These are phyloP conservation scores for Candida maltosa DNA, from an alignment of 805 yeast species.

Conservation along the genomic window DNA sequence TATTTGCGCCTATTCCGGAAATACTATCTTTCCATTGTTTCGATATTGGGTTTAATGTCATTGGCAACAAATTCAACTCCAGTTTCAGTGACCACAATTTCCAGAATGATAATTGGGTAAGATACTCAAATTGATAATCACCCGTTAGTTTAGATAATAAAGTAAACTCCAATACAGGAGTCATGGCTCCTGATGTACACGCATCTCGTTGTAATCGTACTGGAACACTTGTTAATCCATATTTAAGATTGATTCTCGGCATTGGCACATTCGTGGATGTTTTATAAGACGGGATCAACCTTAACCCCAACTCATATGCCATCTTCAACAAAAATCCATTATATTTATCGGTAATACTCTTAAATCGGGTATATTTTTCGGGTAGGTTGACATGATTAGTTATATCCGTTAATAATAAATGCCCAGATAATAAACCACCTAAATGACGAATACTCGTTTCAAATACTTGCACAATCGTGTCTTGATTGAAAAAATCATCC, in stretches of 20 bases:
- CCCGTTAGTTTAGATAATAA: conserved; percentile 72
- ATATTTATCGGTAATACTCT: conserved; percentile 37
- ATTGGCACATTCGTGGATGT: conserved; percentile 65
- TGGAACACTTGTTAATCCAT: conserved; percentile 50
- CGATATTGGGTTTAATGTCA: conserved; percentile 63
- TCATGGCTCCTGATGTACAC: conserved; percentile 85
- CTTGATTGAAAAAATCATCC: conserved; percentile 51
- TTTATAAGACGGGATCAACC: conserved; percentile 68
- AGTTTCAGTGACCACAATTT: conserved; percentile 70
- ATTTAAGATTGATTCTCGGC: conserved; percentile 70
- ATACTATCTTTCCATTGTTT: conserved; percentile 55
- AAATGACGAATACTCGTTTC: conserved; percentile 79
- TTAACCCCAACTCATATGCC: conserved; percentile 73
- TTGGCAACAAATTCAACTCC: conserved; percentile 64
- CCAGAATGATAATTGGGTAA: conserved; percentile 60
- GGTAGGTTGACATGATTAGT: conserved; percentile 8
- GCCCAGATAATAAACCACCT: conserved; percentile 81
- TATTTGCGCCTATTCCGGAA: conserved; percentile 87
- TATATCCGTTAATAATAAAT: conserved; percentile 44
- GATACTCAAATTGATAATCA: conserved; percentile 64
- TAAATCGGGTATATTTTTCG: conserved; percentile 31
- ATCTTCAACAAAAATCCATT: conserved; percentile 68
- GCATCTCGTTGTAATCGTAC: conserved; percentile 53
- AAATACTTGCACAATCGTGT: conserved; percentile 81
- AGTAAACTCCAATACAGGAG: conserved; percentile 78